Base-by-base conservation (phyloP, 164 flowering plant species). In the Stephania yunnanensis region DNA sequence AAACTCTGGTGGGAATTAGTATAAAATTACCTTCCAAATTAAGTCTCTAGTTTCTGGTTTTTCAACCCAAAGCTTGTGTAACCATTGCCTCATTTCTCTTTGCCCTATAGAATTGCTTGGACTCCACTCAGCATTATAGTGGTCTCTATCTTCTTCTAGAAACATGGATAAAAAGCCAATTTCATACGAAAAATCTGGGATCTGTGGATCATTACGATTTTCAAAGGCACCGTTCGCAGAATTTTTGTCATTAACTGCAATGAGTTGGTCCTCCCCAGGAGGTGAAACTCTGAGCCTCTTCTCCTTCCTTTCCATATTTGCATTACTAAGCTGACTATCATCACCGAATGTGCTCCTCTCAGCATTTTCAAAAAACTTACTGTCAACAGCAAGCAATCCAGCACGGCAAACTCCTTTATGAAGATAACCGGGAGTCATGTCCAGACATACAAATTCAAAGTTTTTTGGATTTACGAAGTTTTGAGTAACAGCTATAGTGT, bases 391-490 rank as follows among this genome's bases (percentile, higher is more conserved):
- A 80, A 95, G 92, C 82, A 90, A 82, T 79, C 99, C 99, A 85
- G 96, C 99, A 79, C 99, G 97, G 80, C 90, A 88, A 80, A 93
- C 83, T 71, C 99, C 98, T 86, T 93, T 95, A 80, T 95, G 99
- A 53, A 78, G 87, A 82, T 91, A 86, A 44, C 99, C 99, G 79
- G 99, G 99, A 80, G 99, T 90, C 93, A 95, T 86, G 85, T 95
- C 99, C 82, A 95, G 76, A 81, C 99, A 95, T 11, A 91, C 97
- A 85, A 85, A 95, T 81, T 92, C 93, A 81, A 95, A 95, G 77
- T 95, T 93, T 72, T 84, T 87, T 74, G 92, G 77, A 82, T 92
- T 92, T 10, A 92, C 99, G 81, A 91, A 95, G 80, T 95, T 95
- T 76, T 95, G 99, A 11, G 99, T 95, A 52, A 95, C 98, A 79